These are phyloP conservation scores for Clavispora fructus DNA, from an alignment of 805 yeast species.

Conservation along the genomic window DNA sequence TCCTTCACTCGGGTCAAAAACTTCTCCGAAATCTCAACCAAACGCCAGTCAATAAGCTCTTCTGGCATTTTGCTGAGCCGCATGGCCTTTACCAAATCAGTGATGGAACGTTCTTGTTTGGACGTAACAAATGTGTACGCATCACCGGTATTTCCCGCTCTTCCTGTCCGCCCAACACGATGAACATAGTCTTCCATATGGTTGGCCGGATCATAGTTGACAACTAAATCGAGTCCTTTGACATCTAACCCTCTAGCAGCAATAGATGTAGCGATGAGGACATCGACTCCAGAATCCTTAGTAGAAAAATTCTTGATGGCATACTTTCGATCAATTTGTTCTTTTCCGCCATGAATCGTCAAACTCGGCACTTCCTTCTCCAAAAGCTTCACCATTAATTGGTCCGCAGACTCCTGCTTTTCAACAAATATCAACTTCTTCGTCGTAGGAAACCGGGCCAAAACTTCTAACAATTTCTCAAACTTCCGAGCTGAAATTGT, in stretches of 20 bases:
- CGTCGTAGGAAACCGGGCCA: conserved; percentile 44
- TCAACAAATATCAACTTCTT: conserved; percentile 82
- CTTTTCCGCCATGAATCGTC: conserved; percentile 89
- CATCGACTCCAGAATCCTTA: conserved; percentile 50
- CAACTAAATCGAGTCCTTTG: conserved; percentile 72
- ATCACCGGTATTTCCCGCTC: conserved; percentile 75
- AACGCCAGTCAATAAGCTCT: conserved; percentile 44
- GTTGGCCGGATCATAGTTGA: conserved; percentile 54
- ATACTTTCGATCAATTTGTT: conserved; percentile 72
- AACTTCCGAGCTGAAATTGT: conserved; percentile 40
- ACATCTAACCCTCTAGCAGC: conserved; percentile 96
- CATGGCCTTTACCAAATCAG: conserved; percentile 67
- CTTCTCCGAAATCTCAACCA: conserved; percentile 44
- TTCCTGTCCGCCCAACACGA: conserved; percentile 92
- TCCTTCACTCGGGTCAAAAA: conserved; percentile 58
- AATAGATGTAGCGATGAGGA: conserved; percentile 86
- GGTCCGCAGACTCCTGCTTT: conserved; percentile 82
- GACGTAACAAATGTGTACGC: conserved; percentile 55
- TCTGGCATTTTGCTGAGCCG: conserved; percentile 45
- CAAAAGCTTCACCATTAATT: conserved; percentile 49
- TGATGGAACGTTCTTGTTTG: conserved; percentile 57
- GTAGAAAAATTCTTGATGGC: conserved; percentile 63
- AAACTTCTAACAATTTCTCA: conserved; percentile 43
- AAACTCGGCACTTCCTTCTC: conserved; percentile 53
- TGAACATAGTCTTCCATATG: conserved; percentile 90